These are phyloP conservation scores for Metrosideros polymorpha DNA, from an alignment of 441 rosid genomes.

Conservation along the genomic window DNA sequence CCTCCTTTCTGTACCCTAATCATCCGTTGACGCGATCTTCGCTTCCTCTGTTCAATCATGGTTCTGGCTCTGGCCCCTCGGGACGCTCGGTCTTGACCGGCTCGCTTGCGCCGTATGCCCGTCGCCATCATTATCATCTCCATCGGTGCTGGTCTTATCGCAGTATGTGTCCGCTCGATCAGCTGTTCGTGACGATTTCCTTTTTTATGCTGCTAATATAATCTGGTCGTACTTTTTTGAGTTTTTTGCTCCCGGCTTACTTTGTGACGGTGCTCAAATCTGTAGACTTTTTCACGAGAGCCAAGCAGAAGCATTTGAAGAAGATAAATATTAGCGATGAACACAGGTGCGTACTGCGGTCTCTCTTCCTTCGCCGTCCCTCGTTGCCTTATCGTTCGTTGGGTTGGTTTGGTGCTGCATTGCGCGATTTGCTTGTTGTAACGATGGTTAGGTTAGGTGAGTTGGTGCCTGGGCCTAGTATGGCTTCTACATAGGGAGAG, in stretches of 20 bases:
- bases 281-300: constrained; percentile 73
- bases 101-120: constrained; percentile 22
- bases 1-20: not conserved
- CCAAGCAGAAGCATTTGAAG: constrained; percentile 74
- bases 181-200: not conserved
- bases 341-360: constrained; percentile 55
- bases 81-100: constrained; percentile 25
- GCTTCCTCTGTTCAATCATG: not conserved
- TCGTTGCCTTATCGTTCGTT: not conserved
- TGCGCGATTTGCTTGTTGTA: not conserved
- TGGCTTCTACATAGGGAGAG: not conserved
- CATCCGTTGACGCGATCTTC: constrained; percentile 11
- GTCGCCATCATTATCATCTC: constrained; percentile 6
- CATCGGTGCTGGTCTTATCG: constrained; percentile 24
- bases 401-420: not conserved
- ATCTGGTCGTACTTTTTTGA: not conserved
- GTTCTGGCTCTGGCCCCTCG: not conserved
- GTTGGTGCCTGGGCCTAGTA: not conserved
- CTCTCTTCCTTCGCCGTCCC: not conserved
- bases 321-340: constrained; percentile 68
- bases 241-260: not conserved
- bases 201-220: not conserved
- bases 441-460: not conserved
- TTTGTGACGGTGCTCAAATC: not conserved
- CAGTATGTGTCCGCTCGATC: constrained; percentile 30